phyloP scores from a whole-genome alignment of 768 basidiomycete species.

The Boletus sp. region DNA sequence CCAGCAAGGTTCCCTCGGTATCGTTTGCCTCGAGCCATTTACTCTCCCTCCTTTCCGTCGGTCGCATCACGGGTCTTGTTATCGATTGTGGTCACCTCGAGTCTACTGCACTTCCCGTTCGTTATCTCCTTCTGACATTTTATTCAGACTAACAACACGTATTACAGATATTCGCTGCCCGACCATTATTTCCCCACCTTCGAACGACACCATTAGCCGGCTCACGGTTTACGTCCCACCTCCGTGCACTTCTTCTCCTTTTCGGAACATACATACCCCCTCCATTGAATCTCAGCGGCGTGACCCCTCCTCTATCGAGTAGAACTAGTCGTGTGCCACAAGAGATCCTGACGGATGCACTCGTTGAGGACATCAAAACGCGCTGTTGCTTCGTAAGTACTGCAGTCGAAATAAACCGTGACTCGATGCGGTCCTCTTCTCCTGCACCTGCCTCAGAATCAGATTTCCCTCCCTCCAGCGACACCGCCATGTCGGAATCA shows the following conservation, averaged over 20 bases:
- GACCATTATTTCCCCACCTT: conserved; percentile 81
- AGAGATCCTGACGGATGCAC: conserved; percentile 71
- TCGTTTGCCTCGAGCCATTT: conserved; percentile 91
- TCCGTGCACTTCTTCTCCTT: conserved; percentile 75
- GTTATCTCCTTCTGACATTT: conserved; percentile 24
- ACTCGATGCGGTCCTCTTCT: conserved; percentile 33
- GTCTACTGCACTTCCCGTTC: conserved; percentile 80
- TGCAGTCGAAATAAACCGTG: conserved; percentile 40
- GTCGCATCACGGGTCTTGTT: conserved; percentile 90
- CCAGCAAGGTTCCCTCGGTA: conserved; percentile 78
- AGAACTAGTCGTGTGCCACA: conserved; percentile 68
- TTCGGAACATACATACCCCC: conserved; percentile 87
- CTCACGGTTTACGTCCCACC: conserved; percentile 70
- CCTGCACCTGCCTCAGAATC: conserved; percentile 33
- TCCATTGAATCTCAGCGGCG: conserved; percentile 62
- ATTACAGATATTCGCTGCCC: conserved; percentile 78
- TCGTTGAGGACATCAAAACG: conserved; percentile 90
- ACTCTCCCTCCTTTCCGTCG: conserved; percentile 79
- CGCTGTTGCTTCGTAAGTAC: conserved; percentile 86
- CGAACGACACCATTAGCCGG: conserved; percentile 88
- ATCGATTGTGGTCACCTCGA: conserved; percentile 92
- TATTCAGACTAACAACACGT: conserved; percentile 1
- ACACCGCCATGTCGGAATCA: conserved; percentile 63
- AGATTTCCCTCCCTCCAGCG: conserved; percentile 47
- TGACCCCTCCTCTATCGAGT: conserved; percentile 59